Evolutionary conservation across 2,329 filamentous ascomycete genomes (phyloP), one percentile per base, ranked within the genome.

Genomic region (Bretziella fagacearum): DNA sequence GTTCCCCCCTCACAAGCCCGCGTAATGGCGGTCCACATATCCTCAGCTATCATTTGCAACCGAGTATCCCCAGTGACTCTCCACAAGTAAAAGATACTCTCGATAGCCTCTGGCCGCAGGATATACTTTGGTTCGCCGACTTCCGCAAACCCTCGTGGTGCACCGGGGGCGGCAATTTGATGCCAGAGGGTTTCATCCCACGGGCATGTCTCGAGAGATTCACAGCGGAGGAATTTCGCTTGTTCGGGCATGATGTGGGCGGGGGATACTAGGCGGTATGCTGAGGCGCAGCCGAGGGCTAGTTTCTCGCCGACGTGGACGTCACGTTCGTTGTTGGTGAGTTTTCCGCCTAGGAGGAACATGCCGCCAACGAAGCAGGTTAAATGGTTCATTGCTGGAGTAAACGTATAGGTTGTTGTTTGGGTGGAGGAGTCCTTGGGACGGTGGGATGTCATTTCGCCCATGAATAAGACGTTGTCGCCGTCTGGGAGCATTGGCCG

Each of bases 11-110:
- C 67, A 10, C 80, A 82, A 54, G 73, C 64, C 54, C 67, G 66
- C 49, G 74, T 65, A 27, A 86, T 68, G 6, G 73, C 69, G 47
- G 71, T 58, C 57, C 84, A 85, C 81, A 86, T 85, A 47, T 66
- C 65, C 81, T 81, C 85, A 1, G 79, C 81, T 57, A 76, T 76
- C 49, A 80, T 71, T 56, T 74, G 74, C 69, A 77, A 81, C 42
- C 66, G 63, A 1, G 66, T 54, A 52, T 83, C 74, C 22, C 80
- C 81, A 0, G 81, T 85, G 50, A 84, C 67, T 49, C 81, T 73
- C 59, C 80, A 84, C 66, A 89, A 74, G 57, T 84, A 73, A 60
- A 84, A 89, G 3, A 91, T 73, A 11, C 77, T 81, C 63, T 89
- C 83, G 46, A 89, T 84, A 2, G 82, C 82, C 62, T 89, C 83